A percentile compares a stretch with the other conserved stretches of the same genome.
Conservation (phyloP, 805 yeast genomes). For the Metschnikowia rubicola region DNA sequence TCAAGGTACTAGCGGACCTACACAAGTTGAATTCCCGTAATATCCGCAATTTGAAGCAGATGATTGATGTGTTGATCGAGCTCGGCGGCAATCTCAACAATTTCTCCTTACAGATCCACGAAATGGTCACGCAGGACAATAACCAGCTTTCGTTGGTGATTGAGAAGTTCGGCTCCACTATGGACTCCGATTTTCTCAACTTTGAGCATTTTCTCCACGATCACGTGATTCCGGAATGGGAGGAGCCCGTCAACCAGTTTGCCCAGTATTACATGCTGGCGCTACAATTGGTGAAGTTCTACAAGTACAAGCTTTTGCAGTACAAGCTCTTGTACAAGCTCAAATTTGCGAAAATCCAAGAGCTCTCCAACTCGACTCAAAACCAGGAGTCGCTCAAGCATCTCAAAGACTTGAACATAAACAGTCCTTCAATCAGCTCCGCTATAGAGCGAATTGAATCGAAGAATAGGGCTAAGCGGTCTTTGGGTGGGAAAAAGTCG, state of each 20-base stretch:
- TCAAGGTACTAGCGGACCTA: conserved; percentile 32
- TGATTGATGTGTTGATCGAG: conserved; percentile 43
- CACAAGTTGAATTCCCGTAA: conserved; percentile 37
- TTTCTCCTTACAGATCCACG: conserved; percentile 45
- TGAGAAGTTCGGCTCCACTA: conserved; percentile 51
- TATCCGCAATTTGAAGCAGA: conserved; percentile 36
- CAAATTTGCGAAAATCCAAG: conserved; percentile 37
- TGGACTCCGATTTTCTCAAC: conserved; percentile 49
- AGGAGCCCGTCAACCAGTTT: conserved; percentile 50
- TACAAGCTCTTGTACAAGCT: conserved; percentile 38
- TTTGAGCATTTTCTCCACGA: conserved; percentile 43
- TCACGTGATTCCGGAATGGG: conserved; percentile 40
- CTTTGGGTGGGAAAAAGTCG: conserved; percentile 26
- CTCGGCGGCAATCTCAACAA: conserved; percentile 57
- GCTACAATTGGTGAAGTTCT: conserved; percentile 44
- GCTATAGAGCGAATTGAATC: conserved; percentile 34
- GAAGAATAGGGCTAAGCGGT: conserved; percentile 18
- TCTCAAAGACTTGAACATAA: conserved; percentile 30
- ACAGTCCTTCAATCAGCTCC: conserved; percentile 37
- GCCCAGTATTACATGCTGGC: conserved; percentile 43
- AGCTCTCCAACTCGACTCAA: conserved; percentile 28
- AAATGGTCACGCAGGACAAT: conserved; percentile 20
- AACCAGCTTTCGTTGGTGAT: conserved; percentile 32
- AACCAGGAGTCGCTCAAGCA: conserved; percentile 20
- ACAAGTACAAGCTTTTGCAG: conserved; percentile 52